A percentile compares a stretch with the other conserved stretches of the same genome.
phyloP scores from a whole-genome alignment of 345 rosid genomes.

The Schrenkiella parvula region DNA sequence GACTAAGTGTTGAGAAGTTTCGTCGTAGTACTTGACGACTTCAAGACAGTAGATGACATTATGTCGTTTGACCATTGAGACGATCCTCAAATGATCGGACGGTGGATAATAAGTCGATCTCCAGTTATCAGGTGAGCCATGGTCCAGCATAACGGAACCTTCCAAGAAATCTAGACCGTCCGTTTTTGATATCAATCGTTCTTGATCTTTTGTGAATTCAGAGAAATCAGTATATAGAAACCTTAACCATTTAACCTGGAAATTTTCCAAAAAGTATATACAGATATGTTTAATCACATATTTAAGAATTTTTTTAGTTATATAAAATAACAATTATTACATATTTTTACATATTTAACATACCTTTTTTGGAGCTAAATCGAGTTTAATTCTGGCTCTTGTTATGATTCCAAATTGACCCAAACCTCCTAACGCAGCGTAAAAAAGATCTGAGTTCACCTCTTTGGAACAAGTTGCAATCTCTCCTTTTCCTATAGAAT shows the following conservation, averaged over 20 bases:
- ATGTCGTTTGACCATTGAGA: conserved; percentile 44
- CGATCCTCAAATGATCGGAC: conserved; percentile 47
- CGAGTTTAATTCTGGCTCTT: conserved; percentile 62
- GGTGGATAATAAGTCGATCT: conserved; percentile 58
- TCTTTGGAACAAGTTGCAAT: conserved; percentile 49
- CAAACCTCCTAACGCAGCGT: conserved; percentile 69
- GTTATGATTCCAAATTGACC: conserved; percentile 85
- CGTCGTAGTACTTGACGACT: conserved; percentile 60
- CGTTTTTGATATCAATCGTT: conserved; percentile 51
- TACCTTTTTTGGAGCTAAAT: conserved; percentile 60
- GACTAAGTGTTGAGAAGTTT: conserved; percentile 38
- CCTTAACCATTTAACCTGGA: conserved; percentile 70
- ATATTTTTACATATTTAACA: not conserved
- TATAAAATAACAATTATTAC: not conserved
- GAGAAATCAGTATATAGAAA: conserved; percentile 65
- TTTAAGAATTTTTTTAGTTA: not conserved
- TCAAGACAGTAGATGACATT: conserved; percentile 64
- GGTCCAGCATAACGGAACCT: conserved; percentile 56
- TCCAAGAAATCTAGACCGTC: conserved; percentile 55
- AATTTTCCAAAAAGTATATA: not conserved
- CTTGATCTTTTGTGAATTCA: conserved; percentile 60
- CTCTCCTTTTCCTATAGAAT: conserved; percentile 60
- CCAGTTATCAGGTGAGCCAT: conserved; percentile 50
- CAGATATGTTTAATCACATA: not conserved
- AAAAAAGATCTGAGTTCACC: conserved; percentile 57